These are phyloP conservation scores for Crepidotus variabilis DNA, from an alignment of 768 basidiomycete species.

Conservation along the genomic window DNA sequence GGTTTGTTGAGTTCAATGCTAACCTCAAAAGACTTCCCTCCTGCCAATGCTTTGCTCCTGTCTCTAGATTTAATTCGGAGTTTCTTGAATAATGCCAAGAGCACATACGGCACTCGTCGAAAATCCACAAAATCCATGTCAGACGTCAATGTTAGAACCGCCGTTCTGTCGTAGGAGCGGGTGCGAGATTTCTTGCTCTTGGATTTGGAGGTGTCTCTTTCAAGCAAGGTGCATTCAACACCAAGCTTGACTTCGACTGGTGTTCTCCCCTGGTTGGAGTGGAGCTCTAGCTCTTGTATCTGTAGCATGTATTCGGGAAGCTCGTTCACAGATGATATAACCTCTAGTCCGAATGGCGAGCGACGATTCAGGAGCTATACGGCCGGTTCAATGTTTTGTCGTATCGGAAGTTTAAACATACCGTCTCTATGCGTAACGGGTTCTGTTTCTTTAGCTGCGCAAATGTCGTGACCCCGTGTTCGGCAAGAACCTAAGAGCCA, in stretches of 20 bases:
- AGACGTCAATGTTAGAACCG: slow-evolving; percentile 71
- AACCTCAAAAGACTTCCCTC: slow-evolving; percentile 57
- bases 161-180: slow-evolving; percentile 51
- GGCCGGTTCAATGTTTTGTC: neutral
- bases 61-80: slow-evolving; percentile 1
- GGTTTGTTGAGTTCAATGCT: slow-evolving; percentile 63
- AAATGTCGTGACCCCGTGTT: slow-evolving; percentile 68
- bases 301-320: slow-evolving; percentile 62
- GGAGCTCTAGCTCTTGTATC: slow-evolving; percentile 44
- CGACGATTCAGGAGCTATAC: slow-evolving; percentile 68
- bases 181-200: slow-evolving; percentile 39
- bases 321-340: slow-evolving; percentile 56
- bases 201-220: slow-evolving; percentile 25
- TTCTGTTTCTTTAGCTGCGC: slow-evolving; percentile 50
- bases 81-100: neutral
- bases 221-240: slow-evolving; percentile 53
- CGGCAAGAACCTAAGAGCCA: slow-evolving; percentile 59
- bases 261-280: slow-evolving; percentile 38
- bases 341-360: slow-evolving; percentile 69
- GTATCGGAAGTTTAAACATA: slow-evolving; percentile 20
- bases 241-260: slow-evolving; percentile 56
- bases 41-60: slow-evolving; percentile 68
- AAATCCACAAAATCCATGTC: slow-evolving; percentile 76
- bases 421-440: slow-evolving; percentile 62
- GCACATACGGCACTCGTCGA: slow-evolving; percentile 65